These are phyloP conservation scores for Luffa aegyptiaca DNA, from an alignment of 306 rosid genomes.

Conservation along the genomic window DNA sequence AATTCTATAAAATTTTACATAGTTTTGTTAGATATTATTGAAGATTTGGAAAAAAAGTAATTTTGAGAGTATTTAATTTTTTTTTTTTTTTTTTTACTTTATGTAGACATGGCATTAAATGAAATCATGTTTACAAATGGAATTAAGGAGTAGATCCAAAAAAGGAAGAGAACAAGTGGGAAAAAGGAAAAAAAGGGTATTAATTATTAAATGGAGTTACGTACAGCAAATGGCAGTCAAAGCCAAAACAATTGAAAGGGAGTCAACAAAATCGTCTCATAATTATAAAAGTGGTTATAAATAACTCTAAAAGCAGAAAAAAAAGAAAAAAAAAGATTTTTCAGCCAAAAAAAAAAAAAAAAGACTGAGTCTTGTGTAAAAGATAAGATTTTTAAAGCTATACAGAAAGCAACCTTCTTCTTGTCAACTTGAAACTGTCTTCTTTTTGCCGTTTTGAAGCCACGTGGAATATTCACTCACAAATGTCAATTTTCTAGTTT, in stretches of 20 bases:
- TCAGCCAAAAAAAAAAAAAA: background rate
- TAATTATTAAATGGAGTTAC: conserved; percentile 12
- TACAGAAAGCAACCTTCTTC: background rate
- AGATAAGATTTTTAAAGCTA: background rate
- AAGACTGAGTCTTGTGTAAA: background rate
- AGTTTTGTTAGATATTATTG: too few relatives aligned
- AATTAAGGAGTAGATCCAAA: background rate
- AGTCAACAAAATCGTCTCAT: conserved; percentile 4
- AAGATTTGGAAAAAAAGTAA: too few relatives aligned
- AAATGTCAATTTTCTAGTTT: background rate
- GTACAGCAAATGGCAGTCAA: conserved; percentile 19
- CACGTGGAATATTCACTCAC: background rate
- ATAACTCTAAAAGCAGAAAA: background rate
- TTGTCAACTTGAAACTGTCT: background rate
- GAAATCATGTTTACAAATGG: background rate
- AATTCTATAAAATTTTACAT: too few relatives aligned
- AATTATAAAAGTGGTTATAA: background rate
- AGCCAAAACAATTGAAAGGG: background rate
- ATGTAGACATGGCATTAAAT: background rate
- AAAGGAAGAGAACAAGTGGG: conserved; percentile 4
- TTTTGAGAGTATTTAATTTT: too few relatives aligned
- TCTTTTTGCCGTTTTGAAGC: background rate
- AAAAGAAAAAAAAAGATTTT: background rate
- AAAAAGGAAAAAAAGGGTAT: background rate
- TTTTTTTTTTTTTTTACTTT: too few relatives aligned